Evolutionary conservation across 1,284 basidiomycete species (phyloP).

Genomic region (Sporisorium iseilematis-ciliati): DNA sequence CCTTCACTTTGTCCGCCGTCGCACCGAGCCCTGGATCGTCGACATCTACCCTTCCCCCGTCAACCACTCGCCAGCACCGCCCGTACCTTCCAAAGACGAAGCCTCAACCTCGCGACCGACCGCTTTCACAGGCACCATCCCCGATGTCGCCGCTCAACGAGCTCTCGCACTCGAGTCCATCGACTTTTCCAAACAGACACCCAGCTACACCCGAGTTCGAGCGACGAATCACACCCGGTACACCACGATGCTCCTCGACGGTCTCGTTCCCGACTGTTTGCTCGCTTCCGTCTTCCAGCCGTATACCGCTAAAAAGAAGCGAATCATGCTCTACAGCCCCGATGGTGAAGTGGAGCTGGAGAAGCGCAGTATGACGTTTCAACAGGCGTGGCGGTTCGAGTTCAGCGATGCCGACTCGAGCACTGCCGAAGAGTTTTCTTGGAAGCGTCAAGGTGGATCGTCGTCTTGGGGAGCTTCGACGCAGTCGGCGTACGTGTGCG

Average conservation of each 20-base stretch:
- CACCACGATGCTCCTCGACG: conserved; percentile 50
- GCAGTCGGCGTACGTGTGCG: conserved; percentile 67
- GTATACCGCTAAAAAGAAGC: conserved; percentile 75
- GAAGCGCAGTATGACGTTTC: conserved; percentile 79
- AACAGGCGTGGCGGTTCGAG: conserved; percentile 80
- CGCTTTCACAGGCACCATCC: conserved; percentile 41
- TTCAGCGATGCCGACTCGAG: conserved; percentile 74
- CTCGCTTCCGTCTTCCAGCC: conserved; percentile 39
- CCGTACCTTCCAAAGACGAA: conserved; percentile 32
- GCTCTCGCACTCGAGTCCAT: conserved; percentile 28
- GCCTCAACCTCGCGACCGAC: conserved; percentile 13
- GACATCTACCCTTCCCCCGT: conserved; percentile 38
- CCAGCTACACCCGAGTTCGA: conserved; percentile 51
- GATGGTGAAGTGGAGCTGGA: conserved; percentile 76
- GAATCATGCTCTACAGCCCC: conserved; percentile 81
- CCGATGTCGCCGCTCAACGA: conserved; percentile 33
- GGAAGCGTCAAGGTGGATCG: conserved; percentile 70
- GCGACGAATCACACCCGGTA: conserved; percentile 45
- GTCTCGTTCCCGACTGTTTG: conserved; percentile 32
- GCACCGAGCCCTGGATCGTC: conserved; percentile 46
- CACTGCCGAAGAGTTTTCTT: conserved; percentile 33
- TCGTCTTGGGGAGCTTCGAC: conserved; percentile 23
- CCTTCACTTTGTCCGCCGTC: conserved; percentile 44
- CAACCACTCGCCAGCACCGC: conserved; percentile 13
- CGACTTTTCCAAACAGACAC: conserved; percentile 37